A percentile compares a stretch with the other conserved stretches of the same genome.
These are phyloP conservation scores for Ascochyta rabiei DNA, from an alignment of 2,329 filamentous ascomycete genomes.

Conservation along the genomic window DNA sequence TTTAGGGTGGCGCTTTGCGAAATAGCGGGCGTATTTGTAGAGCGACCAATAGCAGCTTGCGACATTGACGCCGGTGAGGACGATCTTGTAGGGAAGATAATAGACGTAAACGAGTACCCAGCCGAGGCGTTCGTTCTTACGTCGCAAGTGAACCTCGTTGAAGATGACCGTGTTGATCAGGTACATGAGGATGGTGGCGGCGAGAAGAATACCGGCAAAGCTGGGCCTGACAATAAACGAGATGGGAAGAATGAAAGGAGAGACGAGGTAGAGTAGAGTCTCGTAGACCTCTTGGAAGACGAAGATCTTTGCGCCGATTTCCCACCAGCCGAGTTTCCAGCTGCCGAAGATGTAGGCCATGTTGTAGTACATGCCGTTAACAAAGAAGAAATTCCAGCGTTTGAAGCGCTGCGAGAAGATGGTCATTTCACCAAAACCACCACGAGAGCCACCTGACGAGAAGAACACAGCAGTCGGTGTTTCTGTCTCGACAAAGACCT, in stretches of 20 bases:
- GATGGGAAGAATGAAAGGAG: constrained; percentile 55
- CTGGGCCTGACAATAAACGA: constrained; percentile 51
- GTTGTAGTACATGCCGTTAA: constrained; percentile 57
- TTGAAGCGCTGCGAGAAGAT: constrained; percentile 59
- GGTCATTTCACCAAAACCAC: constrained; percentile 60
- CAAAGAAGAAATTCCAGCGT: constrained; percentile 61
- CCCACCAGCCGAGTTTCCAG: constrained; percentile 58
- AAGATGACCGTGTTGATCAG: constrained; percentile 54
- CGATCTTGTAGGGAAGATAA: constrained; percentile 55
- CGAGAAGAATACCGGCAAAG: constrained; percentile 50
- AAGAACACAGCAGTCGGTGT: constrained; percentile 55
- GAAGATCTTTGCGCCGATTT: constrained; percentile 58
- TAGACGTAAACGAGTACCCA: constrained; percentile 49
- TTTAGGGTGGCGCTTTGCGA: constrained; percentile 55
- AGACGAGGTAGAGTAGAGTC: constrained; percentile 54
- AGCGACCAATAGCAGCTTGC: constrained; percentile 45
- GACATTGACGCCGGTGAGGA: constrained; percentile 54
- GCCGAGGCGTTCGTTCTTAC: constrained; percentile 52
- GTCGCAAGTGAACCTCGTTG: constrained; percentile 56
- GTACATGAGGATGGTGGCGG: constrained; percentile 52
- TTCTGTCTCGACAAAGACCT: constrained; percentile 59
- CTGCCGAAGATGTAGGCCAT: constrained; percentile 53
- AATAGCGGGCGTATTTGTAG: constrained; percentile 55
- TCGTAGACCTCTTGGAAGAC: constrained; percentile 58
- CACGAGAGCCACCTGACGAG: constrained; percentile 48